Conservation (phyloP, 2,329 filamentous ascomycete species). For the Verticillium zaregamsianum region DNA sequence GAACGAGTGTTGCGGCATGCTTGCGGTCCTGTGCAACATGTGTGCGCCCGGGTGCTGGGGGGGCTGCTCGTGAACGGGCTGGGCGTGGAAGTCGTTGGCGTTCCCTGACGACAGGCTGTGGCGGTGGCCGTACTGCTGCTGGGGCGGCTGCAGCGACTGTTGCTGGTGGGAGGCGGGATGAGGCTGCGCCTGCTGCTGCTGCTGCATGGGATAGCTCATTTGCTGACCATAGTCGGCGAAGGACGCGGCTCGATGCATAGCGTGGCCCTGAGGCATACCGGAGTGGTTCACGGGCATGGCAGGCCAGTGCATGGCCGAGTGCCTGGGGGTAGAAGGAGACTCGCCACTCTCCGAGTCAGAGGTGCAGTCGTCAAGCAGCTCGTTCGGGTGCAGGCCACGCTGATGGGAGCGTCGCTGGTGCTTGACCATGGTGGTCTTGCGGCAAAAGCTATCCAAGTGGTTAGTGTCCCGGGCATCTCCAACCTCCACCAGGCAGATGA, state of each 20-base stretch:
- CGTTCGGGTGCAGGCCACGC: constrained; percentile 51
- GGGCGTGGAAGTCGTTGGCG: constrained; percentile 39
- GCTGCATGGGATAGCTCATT: constrained; percentile 40
- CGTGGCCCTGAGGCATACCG: constrained; percentile 29
- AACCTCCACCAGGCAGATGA: neutral
- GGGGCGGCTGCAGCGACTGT: neutral
- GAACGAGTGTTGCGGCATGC: constrained; percentile 41
- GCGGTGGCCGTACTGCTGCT: constrained; percentile 35
- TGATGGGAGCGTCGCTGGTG: constrained; percentile 60
- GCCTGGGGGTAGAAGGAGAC: constrained; percentile 54
- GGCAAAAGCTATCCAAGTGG: constrained; percentile 53
- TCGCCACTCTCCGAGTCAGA: constrained; percentile 56
- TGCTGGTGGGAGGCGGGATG: neutral
- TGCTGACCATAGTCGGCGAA: constrained; percentile 52
- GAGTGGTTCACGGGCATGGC: constrained; percentile 34
- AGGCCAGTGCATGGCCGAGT: constrained; percentile 47
- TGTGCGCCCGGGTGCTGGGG: constrained; percentile 38
- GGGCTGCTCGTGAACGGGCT: constrained; percentile 34
- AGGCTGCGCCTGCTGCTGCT: constrained; percentile 19
- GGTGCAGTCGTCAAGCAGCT: constrained; percentile 48
- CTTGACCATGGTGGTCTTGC: constrained; percentile 69
- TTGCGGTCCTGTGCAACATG: constrained; percentile 44
- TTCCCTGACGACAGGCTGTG: constrained; percentile 41
- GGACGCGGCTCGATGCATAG: constrained; percentile 48
- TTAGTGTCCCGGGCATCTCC: neutral